Evolutionary conservation across 768 basidiomycete species (phyloP), one percentile per base, ranked within the genome.

Genomic region (Podaxis sp.): DNA sequence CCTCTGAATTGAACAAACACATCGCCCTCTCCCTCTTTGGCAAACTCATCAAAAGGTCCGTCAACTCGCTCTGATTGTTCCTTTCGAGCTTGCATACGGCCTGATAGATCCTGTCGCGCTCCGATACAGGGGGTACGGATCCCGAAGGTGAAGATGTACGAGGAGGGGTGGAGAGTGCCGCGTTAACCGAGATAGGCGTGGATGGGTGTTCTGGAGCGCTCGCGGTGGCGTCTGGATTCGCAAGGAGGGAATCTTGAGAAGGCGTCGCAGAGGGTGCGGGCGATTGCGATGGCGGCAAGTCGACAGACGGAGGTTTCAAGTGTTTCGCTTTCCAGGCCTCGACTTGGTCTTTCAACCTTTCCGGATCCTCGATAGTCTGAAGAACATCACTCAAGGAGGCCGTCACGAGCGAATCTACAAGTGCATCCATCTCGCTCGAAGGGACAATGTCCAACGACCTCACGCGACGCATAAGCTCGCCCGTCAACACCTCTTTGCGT

Each of bases 161-260:
- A 12, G 93, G 90, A 2, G 93, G 91, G 0, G 90, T 91, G 36
- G 88, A 86, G n/a, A 90, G 71, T 0, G 89, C 88, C 0, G 87
- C 84, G 61, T 85, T 85, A 62, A 91, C 80, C 1, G 92, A 93
- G 12, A 94, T 84, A 1, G 93, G 93, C 0, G 93, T 94, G 6
- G 89, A 91, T 0, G 93, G 93, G 64, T 93, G 92, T 69, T 94
- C 93, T 0, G 93, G 93, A n/a, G 92, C 92, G 54, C 90, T 91
- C 2, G 92, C 93, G 3, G 90, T 92, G 2, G 90, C 89, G 65
- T 84, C 84, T 24, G 85, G 81, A 66, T 90, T 88, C 29, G 89
- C 76, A n/a, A 86, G 73, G 33, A 85, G 81, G 1, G 91, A 91
- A 72, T 90, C 89, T 65, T 90, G 90, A 5, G 89, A 89, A 36